Percentiles rank a stretch among this genome's conserved stretches.
phyloP scores from a whole-genome alignment of 1,139 yeast species.

The Candida tropicalis region DNA sequence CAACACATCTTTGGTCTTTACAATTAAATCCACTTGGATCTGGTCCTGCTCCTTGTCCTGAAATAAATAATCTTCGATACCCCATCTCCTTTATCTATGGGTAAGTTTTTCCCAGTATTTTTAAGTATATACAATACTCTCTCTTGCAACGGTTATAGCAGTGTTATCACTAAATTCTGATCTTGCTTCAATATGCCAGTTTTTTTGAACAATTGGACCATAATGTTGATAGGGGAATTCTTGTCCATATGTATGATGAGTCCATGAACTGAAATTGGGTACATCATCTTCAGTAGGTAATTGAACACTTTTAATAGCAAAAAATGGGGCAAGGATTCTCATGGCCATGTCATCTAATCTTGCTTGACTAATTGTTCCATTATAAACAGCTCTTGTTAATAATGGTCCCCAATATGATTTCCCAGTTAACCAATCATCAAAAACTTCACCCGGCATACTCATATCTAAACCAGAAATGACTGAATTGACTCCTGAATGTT shows the following conservation, averaged over 20 bases:
- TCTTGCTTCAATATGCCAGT: conserved; percentile 58
- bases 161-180: conserved; percentile 50
- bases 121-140: conserved; percentile 57
- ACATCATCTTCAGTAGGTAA: conserved; percentile 42
- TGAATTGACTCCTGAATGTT: conserved; percentile 58
- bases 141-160: conserved; percentile 58
- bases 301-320: conserved; percentile 37
- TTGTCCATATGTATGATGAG: conserved; percentile 55
- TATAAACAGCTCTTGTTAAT: conserved; percentile 56
- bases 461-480: conserved; percentile 65
- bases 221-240: conserved; percentile 53
- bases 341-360: conserved; percentile 66
- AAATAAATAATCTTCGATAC: conserved; percentile 46
- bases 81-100: conserved; percentile 47
- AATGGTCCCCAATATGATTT: conserved; percentile 62
- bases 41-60: conserved; percentile 51
- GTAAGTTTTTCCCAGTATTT: conserved; percentile 52
- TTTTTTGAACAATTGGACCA: conserved; percentile 56
- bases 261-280: conserved; percentile 66
- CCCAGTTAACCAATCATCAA: conserved; percentile 56
- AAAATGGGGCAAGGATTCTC: conserved; percentile 61
- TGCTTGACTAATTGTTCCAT: conserved; percentile 56
- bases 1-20: conserved; percentile 50
- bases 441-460: conserved; percentile 68
- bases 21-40: conserved; percentile 53